Percentiles rank a stretch among this genome's conserved stretches.
Evolutionary conservation across 73 alveolate species (phyloP).

Genomic region (Paramecium primaurelia): DNA sequence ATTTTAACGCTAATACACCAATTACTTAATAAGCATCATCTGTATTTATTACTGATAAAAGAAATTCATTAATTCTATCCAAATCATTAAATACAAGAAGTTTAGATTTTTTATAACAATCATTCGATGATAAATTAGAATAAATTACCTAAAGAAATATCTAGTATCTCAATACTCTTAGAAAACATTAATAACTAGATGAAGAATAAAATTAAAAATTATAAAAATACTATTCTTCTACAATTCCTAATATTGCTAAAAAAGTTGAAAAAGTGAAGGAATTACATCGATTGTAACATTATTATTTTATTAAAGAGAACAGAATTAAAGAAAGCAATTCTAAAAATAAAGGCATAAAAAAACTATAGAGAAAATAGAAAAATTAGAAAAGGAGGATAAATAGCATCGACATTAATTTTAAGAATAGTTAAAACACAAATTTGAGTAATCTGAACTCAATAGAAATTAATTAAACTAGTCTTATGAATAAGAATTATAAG

Average conservation of each 20-base stretch:
- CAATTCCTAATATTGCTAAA: neutral
- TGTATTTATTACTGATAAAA: neutral
- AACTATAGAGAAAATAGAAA: neutral
- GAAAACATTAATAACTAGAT: neutral
- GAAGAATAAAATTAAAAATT: neutral
- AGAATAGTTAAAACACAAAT: neutral
- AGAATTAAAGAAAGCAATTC: neutral
- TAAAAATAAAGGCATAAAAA: neutral
- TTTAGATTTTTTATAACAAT: neutral
- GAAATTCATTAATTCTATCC: neutral
- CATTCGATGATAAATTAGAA: neutral
- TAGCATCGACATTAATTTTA: neutral
- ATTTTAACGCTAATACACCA: neutral
- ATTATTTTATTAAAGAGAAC: neutral
- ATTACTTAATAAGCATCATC: neutral
- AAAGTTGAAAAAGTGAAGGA: neutral
- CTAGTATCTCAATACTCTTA: neutral
- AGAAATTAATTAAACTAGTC: neutral
- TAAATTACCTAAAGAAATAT: neutral
- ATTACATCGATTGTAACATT: neutral
- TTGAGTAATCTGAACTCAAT: neutral
- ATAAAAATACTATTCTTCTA: neutral
- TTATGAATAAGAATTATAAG: neutral
- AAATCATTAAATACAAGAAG: slow-evolving; percentile 8
- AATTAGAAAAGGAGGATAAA: neutral